Percentiles rank a stretch among this genome's conserved stretches.
phyloP scores from a whole-genome alignment of 2,329 filamentous ascomycete species.

The Xylariaceae sp. region DNA sequence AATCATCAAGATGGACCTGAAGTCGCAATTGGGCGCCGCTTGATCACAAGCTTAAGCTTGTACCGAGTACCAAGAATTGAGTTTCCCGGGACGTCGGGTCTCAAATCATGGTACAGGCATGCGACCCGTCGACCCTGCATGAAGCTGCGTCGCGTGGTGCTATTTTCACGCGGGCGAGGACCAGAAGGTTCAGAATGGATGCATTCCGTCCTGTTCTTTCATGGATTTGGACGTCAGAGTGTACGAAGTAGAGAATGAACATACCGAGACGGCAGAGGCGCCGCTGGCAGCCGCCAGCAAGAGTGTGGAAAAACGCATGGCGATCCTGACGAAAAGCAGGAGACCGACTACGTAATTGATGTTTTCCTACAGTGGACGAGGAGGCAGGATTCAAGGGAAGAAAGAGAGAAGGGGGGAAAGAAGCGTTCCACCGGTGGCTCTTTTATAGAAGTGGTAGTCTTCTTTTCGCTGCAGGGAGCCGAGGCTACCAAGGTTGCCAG shows the following conservation, averaged over 20 bases:
- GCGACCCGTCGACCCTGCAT: neutral
- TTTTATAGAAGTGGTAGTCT: neutral
- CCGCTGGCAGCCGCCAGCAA: slow-evolving; percentile 15
- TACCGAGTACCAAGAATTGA: neutral
- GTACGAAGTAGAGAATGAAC: slow-evolving; percentile 1
- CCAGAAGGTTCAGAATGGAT: too few relatives aligned
- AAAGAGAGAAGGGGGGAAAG: neutral
- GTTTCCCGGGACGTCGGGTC: neutral
- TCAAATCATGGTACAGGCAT: neutral
- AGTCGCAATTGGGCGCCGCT: neutral
- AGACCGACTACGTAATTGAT: neutral
- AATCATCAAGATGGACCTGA: neutral
- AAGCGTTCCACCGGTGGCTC: neutral
- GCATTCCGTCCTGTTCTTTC: neutral
- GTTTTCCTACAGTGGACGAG: neutral
- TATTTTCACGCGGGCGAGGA: too few relatives aligned
- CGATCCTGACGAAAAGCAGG: neutral
- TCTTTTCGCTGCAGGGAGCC: neutral
- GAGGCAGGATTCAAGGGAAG: neutral
- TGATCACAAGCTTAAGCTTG: slow-evolving; percentile 1
- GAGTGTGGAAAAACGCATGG: slow-evolving; percentile 17
- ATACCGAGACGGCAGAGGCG: slow-evolving; percentile 19
- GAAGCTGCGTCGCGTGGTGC: neutral
- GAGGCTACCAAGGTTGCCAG: neutral
- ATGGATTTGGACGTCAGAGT: neutral